A percentile compares a stretch with the other conserved stretches of the same genome.
Conservation (phyloP, 1,284 basidiomycete species). For the Sporisorium iseilematis-ciliati region DNA sequence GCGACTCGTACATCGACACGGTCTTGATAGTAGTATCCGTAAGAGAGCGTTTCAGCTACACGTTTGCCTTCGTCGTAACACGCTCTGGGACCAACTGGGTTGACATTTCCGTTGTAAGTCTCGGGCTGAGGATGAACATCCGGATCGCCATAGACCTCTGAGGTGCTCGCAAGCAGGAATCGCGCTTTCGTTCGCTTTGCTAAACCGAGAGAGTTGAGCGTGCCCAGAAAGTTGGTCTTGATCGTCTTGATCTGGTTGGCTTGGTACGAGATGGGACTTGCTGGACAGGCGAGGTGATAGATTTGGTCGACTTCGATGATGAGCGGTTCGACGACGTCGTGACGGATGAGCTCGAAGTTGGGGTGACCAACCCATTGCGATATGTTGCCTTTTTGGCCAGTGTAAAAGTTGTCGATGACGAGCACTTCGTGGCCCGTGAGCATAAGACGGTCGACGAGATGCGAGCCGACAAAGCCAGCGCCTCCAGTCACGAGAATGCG, state of each 20-base stretch:
- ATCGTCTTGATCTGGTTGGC: constrained; percentile 72
- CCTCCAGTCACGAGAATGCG: constrained; percentile 91
- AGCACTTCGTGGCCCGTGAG: constrained; percentile 97
- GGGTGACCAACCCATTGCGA: constrained; percentile 83
- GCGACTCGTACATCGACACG: constrained; percentile 81
- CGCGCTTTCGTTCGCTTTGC: constrained; percentile 96
- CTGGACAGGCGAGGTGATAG: constrained; percentile 63
- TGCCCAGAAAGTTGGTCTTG: constrained; percentile 96
- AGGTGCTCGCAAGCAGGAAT: constrained; percentile 94
- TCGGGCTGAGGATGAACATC: constrained; percentile 95
- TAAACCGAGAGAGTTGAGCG: constrained; percentile 91
- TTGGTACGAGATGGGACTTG: constrained; percentile 61
- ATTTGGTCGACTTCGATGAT: constrained; percentile 63
- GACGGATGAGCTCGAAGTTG: constrained; percentile 96
- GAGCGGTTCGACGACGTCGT: constrained; percentile 78
- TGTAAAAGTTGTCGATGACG: constrained; percentile 98
- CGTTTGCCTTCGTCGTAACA: constrained; percentile 91
- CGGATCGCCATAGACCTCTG: constrained; percentile 97
- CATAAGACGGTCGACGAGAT: constrained; percentile 93
- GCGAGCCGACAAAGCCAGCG: constrained; percentile 96
- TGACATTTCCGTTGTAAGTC: constrained; percentile 79
- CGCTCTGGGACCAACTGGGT: constrained; percentile 94
- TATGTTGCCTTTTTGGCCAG: constrained; percentile 92
- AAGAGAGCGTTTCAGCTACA: constrained; percentile 62
- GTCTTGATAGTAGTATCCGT: constrained; percentile 85